Base-by-base conservation (phyloP, 2,329 filamentous ascomycete species). In the Colletotrichum graminicola region DNA sequence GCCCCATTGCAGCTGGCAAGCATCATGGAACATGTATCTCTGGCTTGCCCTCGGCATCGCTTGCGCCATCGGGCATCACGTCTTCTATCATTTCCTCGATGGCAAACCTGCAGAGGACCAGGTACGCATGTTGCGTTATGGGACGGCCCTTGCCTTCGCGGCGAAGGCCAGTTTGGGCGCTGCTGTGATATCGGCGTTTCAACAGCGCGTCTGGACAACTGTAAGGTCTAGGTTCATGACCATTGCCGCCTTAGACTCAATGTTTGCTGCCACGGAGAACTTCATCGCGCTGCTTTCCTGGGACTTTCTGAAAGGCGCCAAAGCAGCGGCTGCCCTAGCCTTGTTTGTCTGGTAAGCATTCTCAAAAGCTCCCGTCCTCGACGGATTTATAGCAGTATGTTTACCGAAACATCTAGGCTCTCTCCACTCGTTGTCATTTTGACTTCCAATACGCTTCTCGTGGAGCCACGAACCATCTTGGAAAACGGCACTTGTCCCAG, bases 401-500 rank as follows among this genome's bases (percentile, higher is more conserved):
- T 66, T 78, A 61, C 29, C 6, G 1, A 29, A 34, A 78, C 16
- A 12, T n/a, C 5, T 5, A 71, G 68, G 68, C 65, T 71, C 14
- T 80, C 80, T 14, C 81, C 81, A 3, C 71, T 82, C 16, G 76
- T 81, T 1, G 80, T 82, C n/a, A 81, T 82, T 36, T 78, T 85
- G 49, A 80, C 81, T 2, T 78, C 80, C 39, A 80, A 80, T 56
- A 80, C 81, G 1, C 76, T 82, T 18, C 75, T 75, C 0, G 82
- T 84, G 11, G 75, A 76, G 41, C 66, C 75, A 8, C 71, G 71
- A 41, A 59, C 74, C 14, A 73, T 71, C 4, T 55, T 73, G 5
- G 74, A 80, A 74, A 71, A 80, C 65, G 76, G 69, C 14, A 78
- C 59, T 12, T 82, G 80, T 29, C 76, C 74, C 1, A 73, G 74